Evolutionary conservation across 495 filamentous ascomycete species (phyloP), one percentile per base, ranked within the genome.

Genomic region (Aspergillus conjunctus): DNA sequence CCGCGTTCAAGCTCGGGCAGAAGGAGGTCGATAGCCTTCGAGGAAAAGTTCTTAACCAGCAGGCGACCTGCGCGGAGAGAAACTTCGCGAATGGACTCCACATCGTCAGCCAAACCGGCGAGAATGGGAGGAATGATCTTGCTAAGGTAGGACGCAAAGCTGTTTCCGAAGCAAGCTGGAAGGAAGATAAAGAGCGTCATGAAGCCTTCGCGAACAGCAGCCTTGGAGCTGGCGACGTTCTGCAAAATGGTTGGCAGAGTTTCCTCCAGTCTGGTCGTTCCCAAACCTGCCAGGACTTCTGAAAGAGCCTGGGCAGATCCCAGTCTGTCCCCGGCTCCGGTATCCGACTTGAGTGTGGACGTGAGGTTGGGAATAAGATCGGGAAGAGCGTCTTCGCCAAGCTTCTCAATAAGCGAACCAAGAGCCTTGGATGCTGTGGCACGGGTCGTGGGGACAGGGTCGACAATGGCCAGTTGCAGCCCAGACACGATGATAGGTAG

Each of bases 121-220:
- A 98, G 82, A 66, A 98, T 98, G 4, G 94, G 92, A 3, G 94
- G 94, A 68, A 98, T 97, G 67, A 98, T 96, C 69, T 87, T 91
- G 81, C 87, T 90, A 53, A 98, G 88, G 68, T 98, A 98, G 68
- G 90, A 88, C 61, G 94, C 91, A 71, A 98, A 98, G 77, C 92
- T 96, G 81, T 98, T 98, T 65, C 94, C 94, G 70, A 98, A 98
- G 75, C 94, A 98, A 58, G 95, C 95, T 17, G 94, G 94, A 75
- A 98, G 85, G 82, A 96, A 98, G 64, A 98, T 97, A 77, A 98
- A 98, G 43, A 98, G 83, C 30, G 94, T 96, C 94, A 98, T 98
- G 81, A 98, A 98, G 37, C 94, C 94, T 80, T 98, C 94, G 60
- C 94, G 87, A 59, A 97, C 91, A 62, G 91, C 82, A 18, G 94